These are phyloP conservation scores for Pleurotus ostreatus DNA, from an alignment of 768 basidiomycete species.

Conservation along the genomic window DNA sequence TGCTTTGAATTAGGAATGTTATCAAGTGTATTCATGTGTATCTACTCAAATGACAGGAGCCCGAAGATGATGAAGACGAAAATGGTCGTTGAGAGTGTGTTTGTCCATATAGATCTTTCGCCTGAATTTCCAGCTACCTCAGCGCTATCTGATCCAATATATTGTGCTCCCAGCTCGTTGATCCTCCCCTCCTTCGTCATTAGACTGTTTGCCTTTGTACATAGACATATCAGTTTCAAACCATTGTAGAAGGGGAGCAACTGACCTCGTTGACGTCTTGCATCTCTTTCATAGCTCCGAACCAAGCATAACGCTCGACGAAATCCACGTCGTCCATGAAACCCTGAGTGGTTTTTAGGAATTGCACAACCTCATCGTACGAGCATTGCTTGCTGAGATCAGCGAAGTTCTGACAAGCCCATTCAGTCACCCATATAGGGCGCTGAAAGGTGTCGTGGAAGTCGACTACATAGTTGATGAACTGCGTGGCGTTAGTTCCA, in stretches of 20 bases:
- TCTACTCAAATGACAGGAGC: too few species aligned
- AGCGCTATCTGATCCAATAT: constrained; percentile 27
- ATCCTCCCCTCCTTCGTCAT: constrained; percentile 40
- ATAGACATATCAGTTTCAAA: not conserved
- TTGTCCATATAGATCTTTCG: too few species aligned
- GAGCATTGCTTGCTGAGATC: constrained; percentile 39
- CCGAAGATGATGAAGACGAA: too few species aligned
- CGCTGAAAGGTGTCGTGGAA: constrained; percentile 48
- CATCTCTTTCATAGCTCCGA: constrained; percentile 50
- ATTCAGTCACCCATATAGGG: constrained; percentile 60
- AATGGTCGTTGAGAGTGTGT: too few species aligned
- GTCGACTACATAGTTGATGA: constrained; percentile 44
- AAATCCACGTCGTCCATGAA: constrained; percentile 51
- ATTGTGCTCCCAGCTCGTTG: constrained; percentile 44
- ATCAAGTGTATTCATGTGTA: too few species aligned
- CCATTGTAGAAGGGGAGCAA: constrained; percentile 9
- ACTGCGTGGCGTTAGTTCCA: constrained; percentile 43
- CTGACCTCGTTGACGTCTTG: constrained; percentile 44
- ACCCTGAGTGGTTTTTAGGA: constrained; percentile 46
- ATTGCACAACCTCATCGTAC: constrained; percentile 34
- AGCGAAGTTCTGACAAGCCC: constrained; percentile 53
- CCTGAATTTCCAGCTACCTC: not conserved
- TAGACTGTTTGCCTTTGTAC: constrained; percentile 35
- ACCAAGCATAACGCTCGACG: constrained; percentile 62
- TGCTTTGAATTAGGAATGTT: too few species aligned